A percentile compares a stretch with the other conserved stretches of the same genome.
Conservation (phyloP, 148 eudicot species). For the Oxyria digyna region DNA sequence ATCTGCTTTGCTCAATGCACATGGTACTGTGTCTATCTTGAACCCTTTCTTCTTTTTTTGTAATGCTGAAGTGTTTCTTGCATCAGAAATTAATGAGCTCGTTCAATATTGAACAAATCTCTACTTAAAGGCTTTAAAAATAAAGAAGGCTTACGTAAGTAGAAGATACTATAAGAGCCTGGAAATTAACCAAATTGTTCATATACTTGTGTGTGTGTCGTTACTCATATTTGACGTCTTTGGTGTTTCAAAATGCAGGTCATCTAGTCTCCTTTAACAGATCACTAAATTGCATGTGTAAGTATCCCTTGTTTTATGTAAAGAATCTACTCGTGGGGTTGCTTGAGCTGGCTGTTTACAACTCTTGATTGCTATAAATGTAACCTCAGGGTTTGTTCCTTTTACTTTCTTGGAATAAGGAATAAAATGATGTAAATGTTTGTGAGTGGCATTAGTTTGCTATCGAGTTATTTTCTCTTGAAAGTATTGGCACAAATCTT, state of each 20-base stretch:
- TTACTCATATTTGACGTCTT: not conserved
- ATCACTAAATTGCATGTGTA: slow-evolving; percentile 1
- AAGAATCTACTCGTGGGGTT: not conserved
- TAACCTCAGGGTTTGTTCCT: not conserved
- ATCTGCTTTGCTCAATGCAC: slow-evolving; percentile 6
- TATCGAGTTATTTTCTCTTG: not conserved
- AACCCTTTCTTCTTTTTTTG: not conserved
- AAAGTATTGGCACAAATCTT: not conserved
- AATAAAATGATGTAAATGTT: not conserved
- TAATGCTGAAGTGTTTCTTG: not conserved
- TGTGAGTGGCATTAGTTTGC: not conserved
- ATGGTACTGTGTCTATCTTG: not conserved
- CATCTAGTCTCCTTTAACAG: not conserved
- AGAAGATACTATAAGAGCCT: not conserved
- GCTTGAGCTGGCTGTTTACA: not conserved
- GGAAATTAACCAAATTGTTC: not conserved
- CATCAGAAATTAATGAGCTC: not conserved
- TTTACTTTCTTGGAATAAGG: slow-evolving; percentile 1
- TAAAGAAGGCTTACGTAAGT: too few species aligned
- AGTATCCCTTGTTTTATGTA: not conserved
- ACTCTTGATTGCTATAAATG: not conserved
- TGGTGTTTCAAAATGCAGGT: slow-evolving; percentile 1
- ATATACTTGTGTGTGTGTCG: not conserved
- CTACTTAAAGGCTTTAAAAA: not conserved
- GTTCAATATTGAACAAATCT: not conserved